These are phyloP conservation scores for Zasmidium cellare DNA, from an alignment of 2,329 filamentous ascomycete genomes.

Conservation along the genomic window DNA sequence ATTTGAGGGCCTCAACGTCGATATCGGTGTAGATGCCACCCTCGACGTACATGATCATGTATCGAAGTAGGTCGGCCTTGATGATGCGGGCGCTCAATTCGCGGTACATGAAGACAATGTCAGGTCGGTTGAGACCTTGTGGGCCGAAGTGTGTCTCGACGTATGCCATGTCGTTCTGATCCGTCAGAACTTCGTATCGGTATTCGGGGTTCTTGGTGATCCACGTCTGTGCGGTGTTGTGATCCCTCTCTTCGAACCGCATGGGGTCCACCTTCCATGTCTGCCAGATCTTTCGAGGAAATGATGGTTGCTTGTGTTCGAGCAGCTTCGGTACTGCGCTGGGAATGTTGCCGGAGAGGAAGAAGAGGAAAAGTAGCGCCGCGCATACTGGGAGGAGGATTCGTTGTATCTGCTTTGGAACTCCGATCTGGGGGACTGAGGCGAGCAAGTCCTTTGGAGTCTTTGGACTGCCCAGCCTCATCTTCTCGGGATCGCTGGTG, in stretches of 20 bases:
- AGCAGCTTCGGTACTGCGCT: constrained; percentile 15
- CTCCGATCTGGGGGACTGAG: constrained; percentile 25
- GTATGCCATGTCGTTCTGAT: constrained; percentile 66
- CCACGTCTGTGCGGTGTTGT: constrained; percentile 64
- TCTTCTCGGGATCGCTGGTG: constrained; percentile 12
- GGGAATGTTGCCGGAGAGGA: constrained; percentile 38
- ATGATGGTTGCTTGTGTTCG: constrained; percentile 38
- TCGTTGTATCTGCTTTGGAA: constrained; percentile 53
- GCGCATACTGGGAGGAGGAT: constrained; percentile 49
- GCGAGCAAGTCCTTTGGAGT: constrained; percentile 18
- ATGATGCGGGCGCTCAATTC: constrained; percentile 64
- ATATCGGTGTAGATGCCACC: constrained; percentile 63
- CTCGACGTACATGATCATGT: constrained; percentile 67
- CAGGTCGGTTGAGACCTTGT: constrained; percentile 64
- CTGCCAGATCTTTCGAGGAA: constrained; percentile 73
- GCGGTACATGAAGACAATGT: constrained; percentile 64
- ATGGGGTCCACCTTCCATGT: constrained; percentile 72
- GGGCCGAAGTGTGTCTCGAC: constrained; percentile 68
- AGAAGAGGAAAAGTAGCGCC: constrained; percentile 46
- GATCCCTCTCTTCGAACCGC: constrained; percentile 64
- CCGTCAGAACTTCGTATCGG: constrained; percentile 69
- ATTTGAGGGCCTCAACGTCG: constrained; percentile 57
- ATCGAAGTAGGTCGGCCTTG: constrained; percentile 66
- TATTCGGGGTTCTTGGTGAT: constrained; percentile 64
- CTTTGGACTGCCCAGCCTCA: constrained; percentile 18